Evolutionary conservation across 495 filamentous ascomycete genomes (phyloP).

Genomic region (Aspergillus cristatus): DNA sequence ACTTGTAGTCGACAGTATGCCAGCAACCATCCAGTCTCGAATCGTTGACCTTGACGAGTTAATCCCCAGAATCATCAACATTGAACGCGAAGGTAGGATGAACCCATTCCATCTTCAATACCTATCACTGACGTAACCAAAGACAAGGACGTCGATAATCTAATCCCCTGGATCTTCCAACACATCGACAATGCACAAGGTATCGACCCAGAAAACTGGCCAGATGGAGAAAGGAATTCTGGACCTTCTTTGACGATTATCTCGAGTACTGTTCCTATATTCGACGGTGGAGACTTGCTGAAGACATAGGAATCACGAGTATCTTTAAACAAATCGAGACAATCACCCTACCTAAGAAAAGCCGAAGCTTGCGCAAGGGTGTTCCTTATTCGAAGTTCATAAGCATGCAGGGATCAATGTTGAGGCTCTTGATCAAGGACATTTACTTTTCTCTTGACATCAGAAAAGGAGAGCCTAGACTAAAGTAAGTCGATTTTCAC

Average conservation of each 20-base stretch:
- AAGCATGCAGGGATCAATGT: not conserved
- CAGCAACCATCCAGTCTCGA: not conserved
- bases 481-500: not conserved
- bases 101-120: not conserved
- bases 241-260: not conserved
- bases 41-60: not conserved
- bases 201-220: not conserved
- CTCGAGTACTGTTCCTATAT: not conserved
- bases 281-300: not conserved
- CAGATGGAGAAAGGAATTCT: too few species aligned
- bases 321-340: not conserved
- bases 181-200: not conserved
- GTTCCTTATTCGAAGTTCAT: not conserved
- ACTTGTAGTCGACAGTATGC: not conserved
- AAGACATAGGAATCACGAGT: not conserved
- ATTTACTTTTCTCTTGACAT: not conserved
- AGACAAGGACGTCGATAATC: not conserved
- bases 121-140: not conserved
- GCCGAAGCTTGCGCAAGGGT: not conserved
- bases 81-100: not conserved
- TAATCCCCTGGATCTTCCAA: not conserved
- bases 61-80: not conserved
- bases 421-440: not conserved
- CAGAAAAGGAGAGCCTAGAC: not conserved
- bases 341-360: not conserved